phyloP scores from a whole-genome alignment of 2,329 filamentous ascomycete genomes.

The Neonectria magnoliae region DNA sequence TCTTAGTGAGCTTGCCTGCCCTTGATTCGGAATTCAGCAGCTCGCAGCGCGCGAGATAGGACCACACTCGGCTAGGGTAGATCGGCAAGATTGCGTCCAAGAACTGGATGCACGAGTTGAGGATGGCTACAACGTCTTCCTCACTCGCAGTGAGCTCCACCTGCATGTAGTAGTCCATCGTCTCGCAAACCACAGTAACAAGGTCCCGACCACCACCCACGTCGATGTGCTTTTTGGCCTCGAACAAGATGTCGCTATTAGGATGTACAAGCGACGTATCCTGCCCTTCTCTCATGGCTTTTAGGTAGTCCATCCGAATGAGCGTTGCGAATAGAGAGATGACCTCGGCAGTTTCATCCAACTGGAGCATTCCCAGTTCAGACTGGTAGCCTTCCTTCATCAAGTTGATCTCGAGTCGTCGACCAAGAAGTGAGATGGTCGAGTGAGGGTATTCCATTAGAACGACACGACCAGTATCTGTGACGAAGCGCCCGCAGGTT shows the following conservation, averaged over 20 bases:
- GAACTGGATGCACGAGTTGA: constrained; percentile 81
- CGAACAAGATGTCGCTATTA: constrained; percentile 61
- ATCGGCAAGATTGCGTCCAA: constrained; percentile 76
- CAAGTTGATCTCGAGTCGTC: constrained; percentile 75
- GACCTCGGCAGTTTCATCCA: constrained; percentile 75
- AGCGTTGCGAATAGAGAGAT: constrained; percentile 79
- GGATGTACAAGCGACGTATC: constrained; percentile 46
- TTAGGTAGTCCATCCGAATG: constrained; percentile 63
- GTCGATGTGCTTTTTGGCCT: constrained; percentile 62
- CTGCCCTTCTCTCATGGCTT: constrained; percentile 38
- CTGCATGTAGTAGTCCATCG: constrained; percentile 78
- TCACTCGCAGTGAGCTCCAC: constrained; percentile 67
- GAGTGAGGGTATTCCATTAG: constrained; percentile 84
- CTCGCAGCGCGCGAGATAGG: constrained; percentile 83
- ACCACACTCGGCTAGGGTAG: constrained; percentile 89
- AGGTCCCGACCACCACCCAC: constrained; percentile 73
- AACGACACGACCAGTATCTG: constrained; percentile 79
- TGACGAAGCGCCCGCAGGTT: constrained; percentile 78
- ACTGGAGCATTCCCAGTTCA: constrained; percentile 63
- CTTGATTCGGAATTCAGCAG: constrained; percentile 81
- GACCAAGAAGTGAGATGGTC: constrained; percentile 80
- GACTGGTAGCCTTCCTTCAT: constrained; percentile 64
- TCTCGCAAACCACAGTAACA: constrained; percentile 82
- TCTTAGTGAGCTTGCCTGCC: constrained; percentile 78
- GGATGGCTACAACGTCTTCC: constrained; percentile 71